Conservation (phyloP, 164 flowering plant genomes). For the Macadamia integrifolia region DNA sequence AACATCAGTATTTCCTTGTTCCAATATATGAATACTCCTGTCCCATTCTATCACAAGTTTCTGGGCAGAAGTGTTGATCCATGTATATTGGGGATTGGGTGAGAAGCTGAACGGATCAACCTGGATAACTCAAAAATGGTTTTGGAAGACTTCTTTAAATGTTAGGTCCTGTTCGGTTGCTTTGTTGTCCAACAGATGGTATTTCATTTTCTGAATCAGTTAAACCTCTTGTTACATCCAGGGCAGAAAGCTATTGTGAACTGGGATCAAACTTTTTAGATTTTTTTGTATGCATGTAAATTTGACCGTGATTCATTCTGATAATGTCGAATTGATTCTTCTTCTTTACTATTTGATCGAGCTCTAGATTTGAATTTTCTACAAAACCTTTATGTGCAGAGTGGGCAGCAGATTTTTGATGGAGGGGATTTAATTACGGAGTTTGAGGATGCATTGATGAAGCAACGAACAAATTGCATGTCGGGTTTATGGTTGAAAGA, state of each 20-base stretch:
- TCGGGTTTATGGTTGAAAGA: constrained; percentile 49
- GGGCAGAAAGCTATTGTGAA: not conserved
- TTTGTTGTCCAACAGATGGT: not conserved
- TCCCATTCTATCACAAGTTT: too few species aligned
- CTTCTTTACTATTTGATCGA: not conserved
- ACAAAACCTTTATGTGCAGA: constrained; percentile 28
- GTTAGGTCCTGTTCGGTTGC: not conserved
- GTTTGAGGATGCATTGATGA: constrained; percentile 64
- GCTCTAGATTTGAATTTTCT: not conserved
- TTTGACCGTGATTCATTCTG: not conserved
- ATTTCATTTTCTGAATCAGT: not conserved
- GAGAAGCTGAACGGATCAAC: too few species aligned
- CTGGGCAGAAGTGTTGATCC: too few species aligned
- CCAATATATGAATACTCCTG: too few species aligned
- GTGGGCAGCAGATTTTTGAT: constrained; percentile 15
- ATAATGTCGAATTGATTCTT: not conserved
- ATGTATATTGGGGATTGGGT: too few species aligned
- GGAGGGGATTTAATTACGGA: constrained; percentile 52
- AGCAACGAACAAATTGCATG: constrained; percentile 45
- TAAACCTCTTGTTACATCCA: not conserved
- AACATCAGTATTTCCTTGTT: too few species aligned
- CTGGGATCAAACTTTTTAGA: not conserved
- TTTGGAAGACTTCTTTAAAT: too few species aligned
- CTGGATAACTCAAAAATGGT: too few species aligned
- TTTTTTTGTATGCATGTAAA: not conserved